These are phyloP conservation scores for Chlamydomonas incerta DNA, from an alignment of 139 green algal genomes.

Conservation along the genomic window DNA sequence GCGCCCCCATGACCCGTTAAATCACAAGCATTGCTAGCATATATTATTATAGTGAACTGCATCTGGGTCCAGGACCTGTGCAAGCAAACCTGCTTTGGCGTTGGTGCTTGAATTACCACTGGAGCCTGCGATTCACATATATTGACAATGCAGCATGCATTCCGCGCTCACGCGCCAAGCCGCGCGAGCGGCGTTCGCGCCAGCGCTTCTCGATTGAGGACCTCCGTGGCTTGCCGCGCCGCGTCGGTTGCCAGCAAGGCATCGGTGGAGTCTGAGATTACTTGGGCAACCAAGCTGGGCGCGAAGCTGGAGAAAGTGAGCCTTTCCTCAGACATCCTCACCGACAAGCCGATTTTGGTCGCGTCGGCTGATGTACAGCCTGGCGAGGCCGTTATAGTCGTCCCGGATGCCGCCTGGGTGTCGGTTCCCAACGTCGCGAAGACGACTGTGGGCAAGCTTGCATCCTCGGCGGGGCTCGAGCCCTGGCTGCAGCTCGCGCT, in stretches of 20 bases:
- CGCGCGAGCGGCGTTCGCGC: not conserved
- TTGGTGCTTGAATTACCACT: not conserved
- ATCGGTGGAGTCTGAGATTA: not conserved
- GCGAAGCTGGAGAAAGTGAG: slow-evolving; percentile 41
- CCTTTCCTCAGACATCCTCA: slow-evolving; percentile 33
- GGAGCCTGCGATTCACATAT: no score
- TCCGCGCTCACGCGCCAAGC: slow-evolving; percentile 14
- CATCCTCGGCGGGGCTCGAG: slow-evolving; percentile 56
- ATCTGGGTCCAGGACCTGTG: no score
- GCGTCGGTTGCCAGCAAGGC: not conserved
- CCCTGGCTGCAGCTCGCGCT: slow-evolving; percentile 85
- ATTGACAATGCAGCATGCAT: slow-evolving; percentile 39
- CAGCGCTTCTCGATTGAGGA: not conserved
- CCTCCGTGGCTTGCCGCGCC: not conserved
- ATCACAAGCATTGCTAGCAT: no score
- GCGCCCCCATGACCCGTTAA: no score
- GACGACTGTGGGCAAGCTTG: slow-evolving; percentile 36
- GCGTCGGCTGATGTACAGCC: slow-evolving; percentile 47
- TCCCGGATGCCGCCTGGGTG: slow-evolving; percentile 54
- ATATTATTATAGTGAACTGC: no score
- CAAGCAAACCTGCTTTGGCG: no score
- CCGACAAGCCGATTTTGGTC: slow-evolving; percentile 42
- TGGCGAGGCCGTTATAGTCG: slow-evolving; percentile 49
- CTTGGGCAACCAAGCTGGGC: slow-evolving; percentile 42
- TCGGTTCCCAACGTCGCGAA: slow-evolving; percentile 26